These are phyloP conservation scores for Paraphoma sp. DNA, from an alignment of 2,329 filamentous ascomycete species.

Conservation along the genomic window DNA sequence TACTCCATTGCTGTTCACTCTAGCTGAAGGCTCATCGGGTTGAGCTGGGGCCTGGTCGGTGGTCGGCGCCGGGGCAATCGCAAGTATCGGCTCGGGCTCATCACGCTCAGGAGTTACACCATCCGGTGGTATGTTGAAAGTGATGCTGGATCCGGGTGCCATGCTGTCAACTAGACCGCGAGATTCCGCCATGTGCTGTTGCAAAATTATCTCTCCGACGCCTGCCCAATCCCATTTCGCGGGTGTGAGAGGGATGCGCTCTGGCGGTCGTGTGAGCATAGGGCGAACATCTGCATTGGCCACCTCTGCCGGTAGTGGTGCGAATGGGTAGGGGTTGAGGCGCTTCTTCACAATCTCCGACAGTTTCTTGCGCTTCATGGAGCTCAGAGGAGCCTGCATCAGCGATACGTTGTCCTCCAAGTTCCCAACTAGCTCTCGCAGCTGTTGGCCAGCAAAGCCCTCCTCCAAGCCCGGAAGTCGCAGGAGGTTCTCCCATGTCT, in stretches of 20 bases:
- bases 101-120: slow-evolving; percentile 25
- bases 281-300: slow-evolving; percentile 22
- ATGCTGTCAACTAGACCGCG: slow-evolving; percentile 35
- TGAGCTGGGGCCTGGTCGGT: slow-evolving; percentile 6
- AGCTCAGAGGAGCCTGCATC: slow-evolving; percentile 57
- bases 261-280: slow-evolving; percentile 34
- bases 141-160: slow-evolving; percentile 49
- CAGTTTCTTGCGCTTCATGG: slow-evolving; percentile 58
- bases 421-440: slow-evolving; percentile 53
- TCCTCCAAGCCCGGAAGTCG: slow-evolving; percentile 60
- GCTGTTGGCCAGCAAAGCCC: slow-evolving; percentile 45
- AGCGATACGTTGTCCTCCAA: slow-evolving; percentile 64
- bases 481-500: slow-evolving; percentile 59
- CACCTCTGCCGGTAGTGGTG: slow-evolving; percentile 46
- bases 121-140: slow-evolving; percentile 49
- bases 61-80: slow-evolving; percentile 9
- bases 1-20: neutral
- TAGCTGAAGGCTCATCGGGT: slow-evolving; percentile 2
- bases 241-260: slow-evolving; percentile 45
- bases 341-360: slow-evolving; percentile 60
- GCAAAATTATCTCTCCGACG: slow-evolving; percentile 57
- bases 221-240: slow-evolving; percentile 55
- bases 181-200: slow-evolving; percentile 52
- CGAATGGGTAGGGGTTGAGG: slow-evolving; percentile 59
- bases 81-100: slow-evolving; percentile 9